Percentiles rank a stretch among this genome's conserved stretches.
phyloP scores from a whole-genome alignment of 441 rosid genomes.

The Brassica balearica region DNA sequence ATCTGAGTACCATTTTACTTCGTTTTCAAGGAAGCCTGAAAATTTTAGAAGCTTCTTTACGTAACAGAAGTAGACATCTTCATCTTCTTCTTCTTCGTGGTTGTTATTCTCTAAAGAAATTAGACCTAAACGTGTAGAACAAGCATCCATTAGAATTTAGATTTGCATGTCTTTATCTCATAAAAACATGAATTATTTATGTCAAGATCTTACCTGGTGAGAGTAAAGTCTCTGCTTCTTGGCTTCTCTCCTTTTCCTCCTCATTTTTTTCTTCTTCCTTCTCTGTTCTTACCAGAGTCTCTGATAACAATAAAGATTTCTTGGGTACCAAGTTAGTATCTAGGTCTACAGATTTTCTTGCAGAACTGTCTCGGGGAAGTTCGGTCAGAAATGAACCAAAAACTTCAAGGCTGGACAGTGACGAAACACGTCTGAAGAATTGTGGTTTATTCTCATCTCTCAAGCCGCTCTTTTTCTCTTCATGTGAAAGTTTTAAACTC shows the following conservation, averaged over 20 bases:
- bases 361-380: slow-evolving; percentile 44
- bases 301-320: slow-evolving; percentile 17
- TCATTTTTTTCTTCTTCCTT: slow-evolving; percentile 38
- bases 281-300: slow-evolving; percentile 36
- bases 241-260: slow-evolving; percentile 44
- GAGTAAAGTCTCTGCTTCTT: slow-evolving; percentile 29
- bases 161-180: background rate
- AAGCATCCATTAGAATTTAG: slow-evolving; percentile 12
- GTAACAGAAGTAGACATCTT: slow-evolving; percentile 56
- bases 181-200: background rate
- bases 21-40: slow-evolving; percentile 65
- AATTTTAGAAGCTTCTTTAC: slow-evolving; percentile 60
- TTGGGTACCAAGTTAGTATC: slow-evolving; percentile 28
- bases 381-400: slow-evolving; percentile 58
- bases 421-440: slow-evolving; percentile 75
- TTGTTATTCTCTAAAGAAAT: background rate
- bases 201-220: slow-evolving; percentile 46
- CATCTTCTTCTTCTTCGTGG: slow-evolving; percentile 6
- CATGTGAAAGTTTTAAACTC: slow-evolving; percentile 67
- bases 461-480: slow-evolving; percentile 46
- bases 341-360: slow-evolving; percentile 33
- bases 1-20: slow-evolving; percentile 58
- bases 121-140: slow-evolving; percentile 46
- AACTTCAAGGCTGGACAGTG: slow-evolving; percentile 76
- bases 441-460: slow-evolving; percentile 44